Conservation (phyloP, 2,329 filamentous ascomycete species). For the Penicillium sp. region DNA sequence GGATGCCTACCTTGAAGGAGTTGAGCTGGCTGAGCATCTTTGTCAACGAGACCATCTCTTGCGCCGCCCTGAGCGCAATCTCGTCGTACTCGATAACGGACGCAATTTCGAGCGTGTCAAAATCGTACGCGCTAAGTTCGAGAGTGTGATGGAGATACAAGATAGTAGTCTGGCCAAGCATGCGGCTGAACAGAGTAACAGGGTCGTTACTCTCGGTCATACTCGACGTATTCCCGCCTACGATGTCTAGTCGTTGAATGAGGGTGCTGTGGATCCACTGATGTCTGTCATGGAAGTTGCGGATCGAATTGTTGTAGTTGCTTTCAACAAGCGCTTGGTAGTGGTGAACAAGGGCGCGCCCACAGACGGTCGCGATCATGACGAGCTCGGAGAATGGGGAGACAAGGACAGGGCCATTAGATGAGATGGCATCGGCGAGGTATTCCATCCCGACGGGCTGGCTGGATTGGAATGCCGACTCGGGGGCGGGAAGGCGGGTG, state of each 20-base stretch:
- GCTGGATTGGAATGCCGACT: slow-evolving; percentile 2
- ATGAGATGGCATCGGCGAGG: slow-evolving; percentile 8
- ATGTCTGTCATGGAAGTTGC: slow-evolving; percentile 3
- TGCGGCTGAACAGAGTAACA: background rate
- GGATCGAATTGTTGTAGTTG: background rate
- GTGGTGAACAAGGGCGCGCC: slow-evolving; percentile 10
- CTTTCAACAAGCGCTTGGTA: background rate
- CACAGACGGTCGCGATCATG: slow-evolving; percentile 27
- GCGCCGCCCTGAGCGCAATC: slow-evolving; percentile 14
- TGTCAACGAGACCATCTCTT: slow-evolving; percentile 17
- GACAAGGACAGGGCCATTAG: background rate
- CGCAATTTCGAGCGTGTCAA: background rate
- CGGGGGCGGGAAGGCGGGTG: slow-evolving; percentile 9
- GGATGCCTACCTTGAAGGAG: slow-evolving; percentile 18
- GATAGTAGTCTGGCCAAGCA: background rate
- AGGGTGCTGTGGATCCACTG: slow-evolving; percentile 5
- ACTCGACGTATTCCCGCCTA: background rate
- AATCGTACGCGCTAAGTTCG: background rate
- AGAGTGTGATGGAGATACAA: slow-evolving; percentile 2
- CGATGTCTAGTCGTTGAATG: background rate
- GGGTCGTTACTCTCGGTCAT: background rate
- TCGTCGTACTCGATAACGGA: slow-evolving; percentile 7
- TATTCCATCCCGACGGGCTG: background rate
- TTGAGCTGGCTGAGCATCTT: slow-evolving; percentile 14
- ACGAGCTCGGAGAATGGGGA: slow-evolving; percentile 33